These are phyloP conservation scores for Phytophthora uliginosa DNA, from an alignment of 352 stramenopile genomes.

Conservation along the genomic window DNA sequence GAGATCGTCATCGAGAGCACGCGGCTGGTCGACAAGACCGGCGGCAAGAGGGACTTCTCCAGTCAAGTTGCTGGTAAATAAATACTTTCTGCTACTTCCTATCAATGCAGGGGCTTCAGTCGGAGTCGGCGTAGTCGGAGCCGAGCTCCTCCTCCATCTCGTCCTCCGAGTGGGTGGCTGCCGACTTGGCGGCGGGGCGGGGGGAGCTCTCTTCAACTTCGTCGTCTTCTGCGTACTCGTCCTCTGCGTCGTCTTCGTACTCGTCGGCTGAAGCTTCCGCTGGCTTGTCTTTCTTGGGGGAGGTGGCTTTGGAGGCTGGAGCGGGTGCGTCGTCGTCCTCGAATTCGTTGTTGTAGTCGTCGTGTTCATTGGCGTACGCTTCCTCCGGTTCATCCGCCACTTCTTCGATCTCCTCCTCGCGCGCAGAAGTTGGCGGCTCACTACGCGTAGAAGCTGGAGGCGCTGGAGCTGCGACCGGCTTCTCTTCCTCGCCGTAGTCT, in stretches of 20 bases:
- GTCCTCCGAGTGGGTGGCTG: constrained; percentile 27
- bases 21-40: constrained; percentile 91
- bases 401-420: constrained; percentile 34
- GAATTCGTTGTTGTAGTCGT: constrained; percentile 55
- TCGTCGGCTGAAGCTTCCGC: constrained; percentile 23
- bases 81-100: background rate
- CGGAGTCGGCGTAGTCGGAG: constrained; percentile 74
- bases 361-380: constrained; percentile 49
- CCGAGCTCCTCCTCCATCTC: constrained; percentile 43
- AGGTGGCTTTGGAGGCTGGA: constrained; percentile 2
- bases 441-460: background rate
- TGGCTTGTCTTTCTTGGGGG: constrained; percentile 1
- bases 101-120: background rate
- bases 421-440: constrained; percentile 16
- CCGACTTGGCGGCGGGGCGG: constrained; percentile 4
- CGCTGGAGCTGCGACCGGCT: background rate
- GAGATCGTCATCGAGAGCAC: constrained; percentile 95
- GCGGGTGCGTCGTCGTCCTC: constrained; percentile 42
- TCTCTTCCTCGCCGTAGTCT: constrained; percentile 35
- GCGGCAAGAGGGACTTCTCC: constrained; percentile 90
- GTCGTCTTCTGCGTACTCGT: constrained; percentile 30
- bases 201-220: constrained; percentile 31
- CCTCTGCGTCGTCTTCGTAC: constrained; percentile 40
- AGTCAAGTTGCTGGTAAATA: constrained; percentile 26
- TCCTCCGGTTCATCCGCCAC: constrained; percentile 21